Evolutionary conservation across 768 basidiomycete species (phyloP), one percentile per base, ranked within the genome.

Genomic region (Imleria badia): DNA sequence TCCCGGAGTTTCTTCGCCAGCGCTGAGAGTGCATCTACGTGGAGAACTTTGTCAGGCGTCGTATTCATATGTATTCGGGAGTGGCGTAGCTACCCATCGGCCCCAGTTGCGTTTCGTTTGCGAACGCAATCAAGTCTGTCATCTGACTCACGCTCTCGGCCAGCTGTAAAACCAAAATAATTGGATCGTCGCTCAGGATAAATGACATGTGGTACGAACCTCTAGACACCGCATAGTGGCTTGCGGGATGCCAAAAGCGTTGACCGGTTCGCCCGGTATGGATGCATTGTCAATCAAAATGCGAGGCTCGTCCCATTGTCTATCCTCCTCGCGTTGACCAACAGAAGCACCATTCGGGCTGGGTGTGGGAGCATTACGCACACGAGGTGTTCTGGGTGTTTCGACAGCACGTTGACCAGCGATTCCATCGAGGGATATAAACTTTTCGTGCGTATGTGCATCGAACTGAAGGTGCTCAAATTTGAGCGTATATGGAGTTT

Each of bases 221-320:
- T 93, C 91, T 34, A 93, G 74, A 78, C 89, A 91, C 50, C 91
- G 78, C 91, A 92, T 92, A 17, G 91, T 91, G 3, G 89, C 89
- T 66, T 92, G 89, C 7, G 91, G 89, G 49, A 93, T 90, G 6
- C 91, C 91, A 72, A 92, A 93, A 20, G 87, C 88, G 64, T 92
- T 92, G 48, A 93, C 88, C 10, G 91, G 91, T 62, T 91, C 90
- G 6, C 83, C 82, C 13, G 91, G 91, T 60, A 91, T 81, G n/a
- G 76, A 76, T 31, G 81, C 87, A 34, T 74, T 75, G 17, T 84
- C 82, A 44, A 89, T 82, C 45, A 79, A 61, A 39, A 83, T 72
- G 52, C 83, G 71, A 8, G 83, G 84, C 59, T 90, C 89, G 39
- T 88, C 87, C 79, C 83, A 84, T 62, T 75, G 78, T 61, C 77